Percentiles rank a stretch among this genome's conserved stretches.
Evolutionary conservation across 306 rosid species (phyloP).

Genomic region (Aeschynomene evenia): DNA sequence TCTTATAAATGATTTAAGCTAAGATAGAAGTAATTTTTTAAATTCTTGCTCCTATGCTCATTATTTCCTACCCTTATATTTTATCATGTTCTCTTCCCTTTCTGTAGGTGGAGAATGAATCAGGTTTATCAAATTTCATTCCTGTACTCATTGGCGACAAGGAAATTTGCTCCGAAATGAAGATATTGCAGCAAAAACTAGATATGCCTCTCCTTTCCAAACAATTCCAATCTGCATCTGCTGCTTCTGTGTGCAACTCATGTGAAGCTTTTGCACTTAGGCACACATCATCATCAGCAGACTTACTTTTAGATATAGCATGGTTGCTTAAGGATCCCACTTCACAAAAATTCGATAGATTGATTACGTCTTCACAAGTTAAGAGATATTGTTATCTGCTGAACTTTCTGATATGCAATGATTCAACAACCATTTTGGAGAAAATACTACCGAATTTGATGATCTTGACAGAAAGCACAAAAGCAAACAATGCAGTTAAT

Average conservation of each 20-base stretch:
- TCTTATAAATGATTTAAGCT: too few species aligned
- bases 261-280: conserved; percentile 58
- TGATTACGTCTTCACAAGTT: conserved; percentile 55
- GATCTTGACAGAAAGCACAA: conserved; percentile 42
- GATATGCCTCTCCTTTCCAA: conserved; percentile 47
- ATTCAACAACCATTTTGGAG: conserved; percentile 67
- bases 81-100: conserved; percentile 9
- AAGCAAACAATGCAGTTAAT: conserved; percentile 32
- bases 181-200: conserved; percentile 51
- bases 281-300: conserved; percentile 53
- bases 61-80: conserved; percentile 10
- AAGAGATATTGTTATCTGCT: conserved; percentile 69
- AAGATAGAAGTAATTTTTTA: too few species aligned
- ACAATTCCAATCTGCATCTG: conserved; percentile 36
- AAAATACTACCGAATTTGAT: conserved; percentile 61
- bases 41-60: neutral
- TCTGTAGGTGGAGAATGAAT: conserved; percentile 91
- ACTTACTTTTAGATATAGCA: conserved; percentile 74
- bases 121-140: conserved; percentile 88
- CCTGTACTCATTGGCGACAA: conserved; percentile 82
- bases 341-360: conserved; percentile 54
- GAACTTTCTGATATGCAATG: conserved; percentile 61
- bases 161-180: conserved; percentile 78
- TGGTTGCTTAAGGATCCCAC: conserved; percentile 85
- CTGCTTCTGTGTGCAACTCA: conserved; percentile 45